phyloP scores from a whole-genome alignment of 305 asterid species.

The Striga hermonthica region DNA sequence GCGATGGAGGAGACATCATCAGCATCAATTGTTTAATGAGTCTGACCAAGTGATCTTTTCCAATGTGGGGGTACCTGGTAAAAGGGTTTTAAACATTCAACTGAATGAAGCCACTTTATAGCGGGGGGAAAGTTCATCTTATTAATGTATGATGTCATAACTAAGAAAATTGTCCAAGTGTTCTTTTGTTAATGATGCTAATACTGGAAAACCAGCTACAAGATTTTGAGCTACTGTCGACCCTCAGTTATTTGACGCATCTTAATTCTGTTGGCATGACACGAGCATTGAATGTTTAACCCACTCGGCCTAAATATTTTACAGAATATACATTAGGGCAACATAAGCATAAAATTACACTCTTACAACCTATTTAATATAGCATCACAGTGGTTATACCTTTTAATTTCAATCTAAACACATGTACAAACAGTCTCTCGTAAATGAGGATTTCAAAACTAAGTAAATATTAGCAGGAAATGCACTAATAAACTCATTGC shows the following conservation, averaged over 20 bases:
- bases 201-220: background rate
- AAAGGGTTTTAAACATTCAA: slow-evolving; percentile 25
- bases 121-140: slow-evolving; percentile 15
- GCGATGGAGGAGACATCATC: slow-evolving; percentile 61
- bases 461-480: too few species aligned
- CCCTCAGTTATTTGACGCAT: slow-evolving; percentile 14
- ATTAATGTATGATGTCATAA: slow-evolving; percentile 8
- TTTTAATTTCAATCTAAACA: slow-evolving; percentile 15
- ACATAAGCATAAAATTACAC: slow-evolving; percentile 14
- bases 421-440: background rate
- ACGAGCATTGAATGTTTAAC: slow-evolving; percentile 18
- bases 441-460: too few species aligned
- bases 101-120: slow-evolving; percentile 28
- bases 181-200: too few species aligned
- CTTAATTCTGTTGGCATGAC: background rate
- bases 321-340: background rate
- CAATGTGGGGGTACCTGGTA: slow-evolving; percentile 82
- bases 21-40: slow-evolving; percentile 81
- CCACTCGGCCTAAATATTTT: slow-evolving; percentile 6
- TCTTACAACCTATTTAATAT: slow-evolving; percentile 14
- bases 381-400: slow-evolving; percentile 11
- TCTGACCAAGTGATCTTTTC: slow-evolving; percentile 72
- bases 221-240: slow-evolving; percentile 18
- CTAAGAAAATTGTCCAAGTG: slow-evolving; percentile 18
- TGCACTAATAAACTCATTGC: too few species aligned